Evolutionary conservation across 805 yeast genomes (phyloP).

Genomic region (Saccharomycopsis selenospora): DNA sequence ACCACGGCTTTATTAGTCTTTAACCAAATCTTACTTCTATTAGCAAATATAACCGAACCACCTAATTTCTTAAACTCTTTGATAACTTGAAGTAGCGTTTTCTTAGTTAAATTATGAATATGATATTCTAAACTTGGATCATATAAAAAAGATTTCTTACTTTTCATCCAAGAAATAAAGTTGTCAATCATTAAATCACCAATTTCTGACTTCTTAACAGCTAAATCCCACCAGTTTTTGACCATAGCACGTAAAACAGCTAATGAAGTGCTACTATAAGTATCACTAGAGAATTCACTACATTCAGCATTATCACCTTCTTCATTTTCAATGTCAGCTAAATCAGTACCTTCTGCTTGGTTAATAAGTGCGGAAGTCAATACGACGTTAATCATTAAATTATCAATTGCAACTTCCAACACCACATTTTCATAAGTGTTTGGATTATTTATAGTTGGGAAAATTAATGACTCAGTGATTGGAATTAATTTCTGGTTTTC

Average conservation of each 20-base stretch:
- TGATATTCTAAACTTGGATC: conserved; percentile 79
- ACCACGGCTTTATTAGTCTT: conserved; percentile 72
- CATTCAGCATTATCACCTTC: conserved; percentile 23
- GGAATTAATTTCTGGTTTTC: conserved; percentile 50
- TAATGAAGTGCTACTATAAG: conserved; percentile 73
- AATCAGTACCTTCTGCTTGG: conserved; percentile 81
- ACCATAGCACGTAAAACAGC: conserved; percentile 64
- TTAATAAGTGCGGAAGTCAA: conserved; percentile 76
- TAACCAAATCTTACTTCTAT: conserved; percentile 63
- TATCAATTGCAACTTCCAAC: conserved; percentile 70
- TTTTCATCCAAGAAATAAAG: conserved; percentile 69
- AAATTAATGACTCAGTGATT: conserved; percentile 48
- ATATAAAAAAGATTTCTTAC: conserved; percentile 62
- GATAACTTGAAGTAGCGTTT: conserved; percentile 70
- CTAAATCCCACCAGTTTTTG: conserved; percentile 92
- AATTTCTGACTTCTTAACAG: conserved; percentile 46
- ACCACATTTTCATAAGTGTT: conserved; percentile 74
- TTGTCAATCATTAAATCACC: conserved; percentile 50
- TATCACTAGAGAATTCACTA: conserved; percentile 63
- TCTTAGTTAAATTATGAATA: conserved; percentile 77
- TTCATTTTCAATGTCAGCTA: conserved; percentile 41
- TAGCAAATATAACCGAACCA: conserved; percentile 73
- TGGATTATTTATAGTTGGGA: conserved; percentile 68
- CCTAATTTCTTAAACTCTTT: conserved; percentile 58
- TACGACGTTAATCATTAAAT: conserved; percentile 78